Base-by-base conservation (phyloP, 495 filamentous ascomycete genomes). In the Aspergillus baeticus region DNA sequence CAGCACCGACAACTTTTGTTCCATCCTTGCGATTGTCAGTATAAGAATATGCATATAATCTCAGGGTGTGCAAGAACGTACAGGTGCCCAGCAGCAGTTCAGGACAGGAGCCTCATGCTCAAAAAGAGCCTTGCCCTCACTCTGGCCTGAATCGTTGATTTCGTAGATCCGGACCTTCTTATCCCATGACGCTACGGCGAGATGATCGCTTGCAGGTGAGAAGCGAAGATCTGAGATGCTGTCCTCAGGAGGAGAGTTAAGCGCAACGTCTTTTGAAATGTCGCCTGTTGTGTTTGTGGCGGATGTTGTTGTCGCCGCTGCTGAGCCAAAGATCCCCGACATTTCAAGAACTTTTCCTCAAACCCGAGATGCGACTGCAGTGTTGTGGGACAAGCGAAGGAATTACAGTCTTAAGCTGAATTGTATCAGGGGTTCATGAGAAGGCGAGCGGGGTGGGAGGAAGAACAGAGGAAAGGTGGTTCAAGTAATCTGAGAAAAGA, bases 81-180 rank as follows among this genome's bases (percentile, higher is more conserved):
- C 92, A 76, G 85, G 87, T 66, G 87, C 88, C 85, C 91, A 96
- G 66, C 86, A 85, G 59, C 86, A 88, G 66, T 81, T 87, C 62
- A 97, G 69, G 21, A 91, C 89, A 20, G 89, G 89, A 33, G 77
- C 86, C 53, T 91, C 86, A 73, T 87, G 84, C 54, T 89, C 84
- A 68, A 93, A 89, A 35, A 87, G 69, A 21, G 90, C 88, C 65
- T 90, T 93, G 37, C 88, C 89, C 70, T 85, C 78, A 66, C 86
- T 91, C 60, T 81, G 76, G 23, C 87, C 88, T 57, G 81, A 80
- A 37, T 76, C 72, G 52, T 86, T 85, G 70, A 94, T 88, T 69
- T 96, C 88, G 71, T 96, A 97, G 63, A 97, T 92, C 63, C 89
- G 87, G 60, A 96, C 89, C 62, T 90, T 92, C 70, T 92, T 95